Percentiles rank a stretch among this genome's conserved stretches.
Evolutionary conservation across 306 rosid species (phyloP).

Genomic region (Albizia julibrissin): DNA sequence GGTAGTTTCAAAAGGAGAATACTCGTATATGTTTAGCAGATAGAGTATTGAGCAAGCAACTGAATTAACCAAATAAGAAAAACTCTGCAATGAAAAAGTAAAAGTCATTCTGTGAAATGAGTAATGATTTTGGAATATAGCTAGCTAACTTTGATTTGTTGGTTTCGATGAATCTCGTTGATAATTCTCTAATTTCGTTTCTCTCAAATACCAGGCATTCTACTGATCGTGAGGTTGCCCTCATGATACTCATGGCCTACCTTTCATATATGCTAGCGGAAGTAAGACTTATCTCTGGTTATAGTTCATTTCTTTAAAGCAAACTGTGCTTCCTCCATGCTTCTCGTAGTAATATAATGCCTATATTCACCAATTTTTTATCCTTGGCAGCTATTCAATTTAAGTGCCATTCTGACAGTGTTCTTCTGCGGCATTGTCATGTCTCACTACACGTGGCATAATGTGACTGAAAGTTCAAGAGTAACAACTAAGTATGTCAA

Average conservation of each 20-base stretch:
- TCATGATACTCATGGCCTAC: conserved; percentile 97
- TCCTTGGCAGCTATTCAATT: conserved; percentile 74
- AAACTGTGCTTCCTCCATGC: not conserved
- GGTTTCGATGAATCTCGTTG: conserved; percentile 8
- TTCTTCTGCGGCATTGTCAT: conserved; percentile 98
- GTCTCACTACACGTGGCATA: conserved; percentile 99
- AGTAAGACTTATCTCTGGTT: conserved; percentile 47
- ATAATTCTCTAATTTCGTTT: conserved; percentile 19
- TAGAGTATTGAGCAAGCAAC: not conserved
- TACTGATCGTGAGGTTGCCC: conserved; percentile 96
- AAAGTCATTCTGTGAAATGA: not conserved
- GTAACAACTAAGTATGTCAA: conserved; percentile 89
- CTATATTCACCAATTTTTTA: conserved; percentile 11
- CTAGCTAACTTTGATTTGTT: not conserved
- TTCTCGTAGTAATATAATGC: conserved; percentile 4
- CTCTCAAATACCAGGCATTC: conserved; percentile 64
- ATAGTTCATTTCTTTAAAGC: not conserved
- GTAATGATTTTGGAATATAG: not conserved
- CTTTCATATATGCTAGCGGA: conserved; percentile 92
- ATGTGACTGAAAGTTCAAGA: conserved; percentile 94
- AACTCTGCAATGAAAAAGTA: not conserved
- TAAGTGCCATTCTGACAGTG: conserved; percentile 95
- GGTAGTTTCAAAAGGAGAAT: not conserved
- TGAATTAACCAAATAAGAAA: not conserved
- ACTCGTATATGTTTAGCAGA: not conserved